These are phyloP conservation scores for Epicoccum nigrum DNA, from an alignment of 2,329 filamentous ascomycete species.

Conservation along the genomic window DNA sequence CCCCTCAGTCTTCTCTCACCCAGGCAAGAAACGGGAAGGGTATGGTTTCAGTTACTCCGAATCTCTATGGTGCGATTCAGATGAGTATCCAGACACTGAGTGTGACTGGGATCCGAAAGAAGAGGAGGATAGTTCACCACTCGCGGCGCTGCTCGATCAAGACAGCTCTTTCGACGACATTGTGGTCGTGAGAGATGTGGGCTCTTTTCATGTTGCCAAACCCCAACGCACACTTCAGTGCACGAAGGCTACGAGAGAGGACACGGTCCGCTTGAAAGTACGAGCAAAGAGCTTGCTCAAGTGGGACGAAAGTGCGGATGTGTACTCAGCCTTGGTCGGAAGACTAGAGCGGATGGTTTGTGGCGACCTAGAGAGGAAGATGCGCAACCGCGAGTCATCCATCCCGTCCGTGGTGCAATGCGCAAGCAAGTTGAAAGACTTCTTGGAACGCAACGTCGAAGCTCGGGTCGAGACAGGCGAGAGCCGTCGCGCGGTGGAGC, in stretches of 20 bases:
- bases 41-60: constrained; percentile 36
- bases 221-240: constrained; percentile 28
- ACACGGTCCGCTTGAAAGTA: constrained; percentile 26
- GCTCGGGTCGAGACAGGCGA: constrained; percentile 35
- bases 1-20: constrained; percentile 20
- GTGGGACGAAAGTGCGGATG: constrained; percentile 25
- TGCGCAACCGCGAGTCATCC: neutral
- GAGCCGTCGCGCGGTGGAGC: constrained; percentile 23
- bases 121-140: neutral
- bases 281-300: constrained; percentile 24
- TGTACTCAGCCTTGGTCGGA: constrained; percentile 22
- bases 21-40: constrained; percentile 27
- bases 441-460: constrained; percentile 21
- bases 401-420: constrained; percentile 9
- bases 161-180: constrained; percentile 31
- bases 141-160: constrained; percentile 1
- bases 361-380: constrained; percentile 5
- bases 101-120: constrained; percentile 22
- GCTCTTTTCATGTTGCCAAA: constrained; percentile 25
- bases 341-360: constrained; percentile 13
- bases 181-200: constrained; percentile 30
- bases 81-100: constrained; percentile 33
- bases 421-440: constrained; percentile 26
- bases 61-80: constrained; percentile 27
- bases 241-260: constrained; percentile 30